Evolutionary conservation across 805 yeast species (phyloP).

Genomic region (Kurtzmaniella fragi): DNA sequence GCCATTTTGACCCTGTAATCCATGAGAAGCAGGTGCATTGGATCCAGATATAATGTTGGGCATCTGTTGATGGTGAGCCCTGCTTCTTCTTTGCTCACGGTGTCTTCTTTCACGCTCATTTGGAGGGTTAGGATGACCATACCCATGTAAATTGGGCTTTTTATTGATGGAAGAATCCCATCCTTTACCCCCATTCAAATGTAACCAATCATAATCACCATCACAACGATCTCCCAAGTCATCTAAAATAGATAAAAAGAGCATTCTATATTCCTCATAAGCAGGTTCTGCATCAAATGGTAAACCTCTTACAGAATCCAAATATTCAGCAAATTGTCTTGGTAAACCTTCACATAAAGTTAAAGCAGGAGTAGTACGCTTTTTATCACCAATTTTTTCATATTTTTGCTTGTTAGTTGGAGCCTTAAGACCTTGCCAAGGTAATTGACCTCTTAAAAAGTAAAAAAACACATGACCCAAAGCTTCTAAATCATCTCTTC

Average conservation of each 20-base stretch:
- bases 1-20: constrained; percentile 6
- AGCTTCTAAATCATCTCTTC: constrained; percentile 79
- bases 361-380: constrained; percentile 61
- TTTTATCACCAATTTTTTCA: constrained; percentile 79
- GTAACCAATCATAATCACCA: constrained; percentile 78
- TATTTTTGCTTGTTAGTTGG: constrained; percentile 80
- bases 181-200: constrained; percentile 71
- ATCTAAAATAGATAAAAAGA: constrained; percentile 55
- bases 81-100: constrained; percentile 41
- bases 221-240: constrained; percentile 58
- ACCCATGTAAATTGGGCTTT: constrained; percentile 77
- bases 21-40: constrained; percentile 1
- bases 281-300: constrained; percentile 80
- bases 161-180: constrained; percentile 75
- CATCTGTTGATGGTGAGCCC: constrained; percentile 28
- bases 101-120: constrained; percentile 43
- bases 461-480: constrained; percentile 80
- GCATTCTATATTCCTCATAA: constrained; percentile 58
- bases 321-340: constrained; percentile 66
- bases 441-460: constrained; percentile 72
- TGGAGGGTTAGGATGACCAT: constrained; percentile 66
- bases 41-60: neutral
- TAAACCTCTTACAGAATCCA: constrained; percentile 61
- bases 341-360: constrained; percentile 65
- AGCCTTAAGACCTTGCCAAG: constrained; percentile 90